Conservation (phyloP, 345 rosid genomes). For the Atalantia buxifolia region DNA sequence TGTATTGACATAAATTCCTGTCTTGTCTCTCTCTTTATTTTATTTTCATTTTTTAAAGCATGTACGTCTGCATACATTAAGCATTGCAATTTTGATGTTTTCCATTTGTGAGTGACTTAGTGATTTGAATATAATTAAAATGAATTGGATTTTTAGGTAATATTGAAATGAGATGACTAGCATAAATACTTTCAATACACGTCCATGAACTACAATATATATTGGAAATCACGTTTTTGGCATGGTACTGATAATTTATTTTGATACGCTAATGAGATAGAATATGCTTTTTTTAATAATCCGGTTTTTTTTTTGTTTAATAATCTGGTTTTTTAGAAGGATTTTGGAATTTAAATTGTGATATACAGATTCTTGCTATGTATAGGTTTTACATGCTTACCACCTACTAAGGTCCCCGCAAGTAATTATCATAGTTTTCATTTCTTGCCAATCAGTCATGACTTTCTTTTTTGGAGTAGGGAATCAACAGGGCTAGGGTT, state of each 20-base stretch:
- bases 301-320: not conserved
- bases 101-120: not conserved
- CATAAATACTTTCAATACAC: not conserved
- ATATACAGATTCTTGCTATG: not conserved
- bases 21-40: too few relatives aligned
- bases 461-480: constrained; percentile 44
- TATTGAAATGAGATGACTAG: not conserved
- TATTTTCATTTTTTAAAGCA: not conserved
- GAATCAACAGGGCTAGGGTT: constrained; percentile 84
- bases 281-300: not conserved
- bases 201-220: not conserved
- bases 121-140: not conserved
- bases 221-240: not conserved
- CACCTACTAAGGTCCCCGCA: not conserved
- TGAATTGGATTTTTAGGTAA: not conserved
- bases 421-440: not conserved
- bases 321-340: not conserved
- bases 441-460: constrained; percentile 9
- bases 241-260: not conserved
- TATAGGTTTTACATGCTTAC: not conserved
- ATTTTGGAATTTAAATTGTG: not conserved
- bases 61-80: not conserved
- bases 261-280: not conserved
- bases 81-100: not conserved
- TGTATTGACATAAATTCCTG: not conserved